A percentile compares a stretch with the other conserved stretches of the same genome.
These are phyloP conservation scores for Oryza coarctata DNA, from an alignment of 176 grass and related monocot genomes.

Conservation along the genomic window DNA sequence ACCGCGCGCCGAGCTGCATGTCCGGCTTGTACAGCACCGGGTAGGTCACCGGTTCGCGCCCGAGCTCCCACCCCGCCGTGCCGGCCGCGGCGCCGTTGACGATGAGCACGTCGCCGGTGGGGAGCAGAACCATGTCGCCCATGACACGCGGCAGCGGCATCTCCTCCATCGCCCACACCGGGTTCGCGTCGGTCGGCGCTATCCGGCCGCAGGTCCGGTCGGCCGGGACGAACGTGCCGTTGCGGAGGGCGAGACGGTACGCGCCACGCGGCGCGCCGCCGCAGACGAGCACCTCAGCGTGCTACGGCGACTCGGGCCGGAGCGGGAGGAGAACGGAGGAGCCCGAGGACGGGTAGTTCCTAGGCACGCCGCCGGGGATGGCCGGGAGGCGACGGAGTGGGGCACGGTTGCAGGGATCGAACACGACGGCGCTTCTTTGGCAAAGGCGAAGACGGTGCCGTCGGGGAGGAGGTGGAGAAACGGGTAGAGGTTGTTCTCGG, in stretches of 20 bases:
- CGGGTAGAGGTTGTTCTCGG: slow-evolving; percentile 88
- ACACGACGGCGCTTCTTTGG: slow-evolving; percentile 69
- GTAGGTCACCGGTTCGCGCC: slow-evolving; percentile 47
- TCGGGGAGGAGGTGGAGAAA: slow-evolving; percentile 93
- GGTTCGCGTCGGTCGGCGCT: slow-evolving; percentile 47
- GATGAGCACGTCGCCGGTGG: slow-evolving; percentile 69
- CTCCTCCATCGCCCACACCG: slow-evolving; percentile 66
- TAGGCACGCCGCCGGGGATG: slow-evolving; percentile 43
- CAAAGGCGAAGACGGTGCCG: slow-evolving; percentile 72
- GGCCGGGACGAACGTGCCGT: slow-evolving; percentile 56
- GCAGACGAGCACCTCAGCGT: slow-evolving; percentile 76
- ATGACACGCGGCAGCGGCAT: slow-evolving; percentile 67
- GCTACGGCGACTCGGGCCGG: background rate
- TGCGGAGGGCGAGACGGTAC: slow-evolving; percentile 54
- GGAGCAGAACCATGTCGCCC: slow-evolving; percentile 87
- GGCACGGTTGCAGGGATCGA: slow-evolving; percentile 46
- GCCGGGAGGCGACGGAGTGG: slow-evolving; percentile 45
- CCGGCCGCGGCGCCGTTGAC: slow-evolving; percentile 64
- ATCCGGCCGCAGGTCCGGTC: slow-evolving; percentile 58
- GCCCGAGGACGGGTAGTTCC: slow-evolving; percentile 69
- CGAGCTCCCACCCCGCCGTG: slow-evolving; percentile 81
- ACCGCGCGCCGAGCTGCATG: slow-evolving; percentile 28
- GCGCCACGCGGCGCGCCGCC: slow-evolving; percentile 54
- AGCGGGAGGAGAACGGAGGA: slow-evolving; percentile 84
- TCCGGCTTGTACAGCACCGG: slow-evolving; percentile 64